These are phyloP conservation scores for Aotearoamyces nothofagi DNA, from an alignment of 2,329 filamentous ascomycete species.

Conservation along the genomic window DNA sequence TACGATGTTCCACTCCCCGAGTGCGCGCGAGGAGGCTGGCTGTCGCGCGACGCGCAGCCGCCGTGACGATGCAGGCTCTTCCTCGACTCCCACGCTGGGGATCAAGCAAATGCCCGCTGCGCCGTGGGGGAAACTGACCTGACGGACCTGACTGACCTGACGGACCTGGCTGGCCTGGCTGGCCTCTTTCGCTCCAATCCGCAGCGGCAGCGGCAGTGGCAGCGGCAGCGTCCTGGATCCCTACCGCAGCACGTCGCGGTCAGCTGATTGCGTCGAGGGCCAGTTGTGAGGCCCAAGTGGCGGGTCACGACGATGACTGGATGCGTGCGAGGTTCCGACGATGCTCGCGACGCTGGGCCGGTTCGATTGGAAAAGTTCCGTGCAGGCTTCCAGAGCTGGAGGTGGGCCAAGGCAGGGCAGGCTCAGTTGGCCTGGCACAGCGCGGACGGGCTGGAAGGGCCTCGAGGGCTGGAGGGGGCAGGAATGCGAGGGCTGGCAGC, in stretches of 20 bases:
- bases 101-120: no score
- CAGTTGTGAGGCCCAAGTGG: conserved; percentile 16
- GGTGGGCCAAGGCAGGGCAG: background rate
- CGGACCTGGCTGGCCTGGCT: no score
- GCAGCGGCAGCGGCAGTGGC: no score
- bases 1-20: no score
- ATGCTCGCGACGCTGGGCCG: conserved; percentile 4
- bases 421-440: background rate
- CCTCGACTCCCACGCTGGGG: no score
- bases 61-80: no score
- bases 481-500: background rate
- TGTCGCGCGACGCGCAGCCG: no score
- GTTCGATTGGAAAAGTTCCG: conserved; percentile 15
- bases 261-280: conserved; percentile 14
- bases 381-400: conserved; percentile 7
- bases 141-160: no score
- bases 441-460: background rate
- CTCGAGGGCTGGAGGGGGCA: background rate
- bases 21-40: no score
- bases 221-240: conserved; percentile 11
- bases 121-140: no score
- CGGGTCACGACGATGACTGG: conserved; percentile 16
- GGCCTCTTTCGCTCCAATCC: no score
- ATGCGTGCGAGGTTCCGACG: conserved; percentile 9
- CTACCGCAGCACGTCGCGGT: conserved; percentile 16